A percentile compares a stretch with the other conserved stretches of the same genome.
These are phyloP conservation scores for Dioscorea cayenensis DNA, from an alignment of 116 monocot genomes.

Conservation along the genomic window DNA sequence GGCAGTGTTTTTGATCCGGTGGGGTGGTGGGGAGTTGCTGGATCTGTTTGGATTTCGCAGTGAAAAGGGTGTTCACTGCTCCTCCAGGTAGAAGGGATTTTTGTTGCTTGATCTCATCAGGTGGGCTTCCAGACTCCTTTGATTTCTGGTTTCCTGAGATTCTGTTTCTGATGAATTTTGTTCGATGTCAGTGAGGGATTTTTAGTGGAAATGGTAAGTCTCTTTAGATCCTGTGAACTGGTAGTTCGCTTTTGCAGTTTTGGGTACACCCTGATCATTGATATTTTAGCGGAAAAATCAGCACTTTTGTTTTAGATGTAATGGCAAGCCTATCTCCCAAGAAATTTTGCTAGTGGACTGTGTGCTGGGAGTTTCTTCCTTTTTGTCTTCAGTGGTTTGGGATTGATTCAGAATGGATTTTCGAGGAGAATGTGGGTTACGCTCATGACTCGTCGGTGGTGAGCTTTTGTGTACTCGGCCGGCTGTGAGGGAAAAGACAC, in stretches of 20 bases:
- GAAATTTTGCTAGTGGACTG: not conserved
- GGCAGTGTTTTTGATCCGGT: not conserved
- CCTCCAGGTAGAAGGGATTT: not conserved
- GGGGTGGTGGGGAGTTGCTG: not conserved
- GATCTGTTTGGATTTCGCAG: not conserved
- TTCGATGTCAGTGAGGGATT: not conserved
- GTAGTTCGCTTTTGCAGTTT: not conserved
- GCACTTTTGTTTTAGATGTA: not conserved
- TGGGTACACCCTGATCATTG: not conserved
- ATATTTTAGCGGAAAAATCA: not conserved
- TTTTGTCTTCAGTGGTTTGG: not conserved
- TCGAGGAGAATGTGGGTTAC: not conserved
- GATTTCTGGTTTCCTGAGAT: too few species aligned
- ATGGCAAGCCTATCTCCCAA: not conserved
- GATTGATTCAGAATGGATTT: not conserved
- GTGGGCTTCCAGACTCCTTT: not conserved
- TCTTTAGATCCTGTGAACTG: not conserved
- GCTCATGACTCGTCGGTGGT: not conserved
- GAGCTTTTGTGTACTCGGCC: not conserved
- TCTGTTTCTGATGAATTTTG: not conserved
- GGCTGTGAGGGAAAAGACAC: not conserved
- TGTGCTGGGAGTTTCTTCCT: not conserved
- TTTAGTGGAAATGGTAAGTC: not conserved
- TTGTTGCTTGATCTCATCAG: not conserved
- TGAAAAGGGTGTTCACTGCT: not conserved